Base-by-base conservation (phyloP, 2,329 filamentous ascomycete species). In the Colletotrichum nymphaeae region DNA sequence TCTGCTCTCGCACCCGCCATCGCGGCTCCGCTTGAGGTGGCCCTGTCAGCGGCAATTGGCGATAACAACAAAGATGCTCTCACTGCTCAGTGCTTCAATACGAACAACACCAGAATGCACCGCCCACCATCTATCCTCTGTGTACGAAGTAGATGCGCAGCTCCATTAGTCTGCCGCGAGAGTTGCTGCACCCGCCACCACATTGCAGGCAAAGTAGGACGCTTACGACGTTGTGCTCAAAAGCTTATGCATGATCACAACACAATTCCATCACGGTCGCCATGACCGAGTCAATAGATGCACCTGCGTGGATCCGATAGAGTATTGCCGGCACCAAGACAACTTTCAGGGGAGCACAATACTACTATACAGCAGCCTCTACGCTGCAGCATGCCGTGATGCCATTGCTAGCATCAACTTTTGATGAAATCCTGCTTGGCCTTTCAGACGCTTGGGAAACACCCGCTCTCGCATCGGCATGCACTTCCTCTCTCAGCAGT, bases 201-300 rank as follows among this genome's bases (percentile, higher is more conserved):
- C 19, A n/a, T 55, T 35, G 28, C 46, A 64, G 46, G 24, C 28
- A 9, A 9, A 24, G 12, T 42, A 8, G 19, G 42, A 42, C 32
- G 22, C 46, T 22, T 68, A 12, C 19, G 35, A 57, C 28, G 35
- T 57, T 30, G 30, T 42, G 49, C 12, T 67, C n/a, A 11, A 59
- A 60, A n/a, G 65, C 8, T 22, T 67, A 55, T 53, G 65, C 65
- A 67, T 42, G 37, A 42, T 42, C 16, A 42, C 37, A 42, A 42
- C 16, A 42, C 16, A 42, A 16, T 19, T 42, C 37, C 16, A 42
- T 42, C 16, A 42, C 37, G 37, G 37, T 42, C 37, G 62, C 35
- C 60, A 32, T 11, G 35, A 37, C 46, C 24, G 30, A 68, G 28
- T 37, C 32, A 19, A 46, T 62, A 35, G 37, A 22, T 49, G 59